Evolutionary conservation across 2,329 filamentous ascomycete genomes (phyloP), one percentile per base, ranked within the genome.

Genomic region (Westerdykella ornata): DNA sequence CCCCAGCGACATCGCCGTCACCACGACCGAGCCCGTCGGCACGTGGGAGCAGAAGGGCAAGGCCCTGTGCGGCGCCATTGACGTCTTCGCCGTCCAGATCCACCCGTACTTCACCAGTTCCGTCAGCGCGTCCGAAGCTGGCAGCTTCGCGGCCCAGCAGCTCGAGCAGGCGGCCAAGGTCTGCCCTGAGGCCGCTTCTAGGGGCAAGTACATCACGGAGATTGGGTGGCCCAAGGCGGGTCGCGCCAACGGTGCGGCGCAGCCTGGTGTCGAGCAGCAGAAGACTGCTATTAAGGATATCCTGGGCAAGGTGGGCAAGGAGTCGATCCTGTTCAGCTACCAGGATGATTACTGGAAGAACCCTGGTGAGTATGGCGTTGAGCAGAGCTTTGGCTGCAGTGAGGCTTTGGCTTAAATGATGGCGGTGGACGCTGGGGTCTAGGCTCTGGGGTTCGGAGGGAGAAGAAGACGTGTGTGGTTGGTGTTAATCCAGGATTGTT

Each of bases 41-140:
- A 75, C 84, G 63, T 88, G 88, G 80, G 72, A 87, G 69, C 53
- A 71, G 39, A 74, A 82, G 49, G 76, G 74, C 42, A 57, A 63
- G 22, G 68, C 48, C 37, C 76, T 96, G 48, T 96, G 90, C 77
- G 56, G 60, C 28, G 77, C 75, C 56, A 75, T 96, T 44, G 88
- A 95, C 62, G 73, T 94, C 47, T 77, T 87, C 29, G 85, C 83
- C 68, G 81, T 80, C 68, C 95, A 96, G 77, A 81, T 94, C 59
- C 89, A 97, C 73, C 82, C 89, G 54, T 96, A 85, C 84, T 97
- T 96, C 84, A 94, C 94, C 75, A 63, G 79, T 35, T 71, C 76
- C 44, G 76, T 82, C 50, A 61, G 69, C 17, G 77, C 88, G 46
- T 58, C 68, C 3, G 60, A 76, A 38, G 88, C 89, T 41, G 90